Base-by-base conservation (phyloP, 2,329 filamentous ascomycete genomes). In the Ophiostoma quercus region DNA sequence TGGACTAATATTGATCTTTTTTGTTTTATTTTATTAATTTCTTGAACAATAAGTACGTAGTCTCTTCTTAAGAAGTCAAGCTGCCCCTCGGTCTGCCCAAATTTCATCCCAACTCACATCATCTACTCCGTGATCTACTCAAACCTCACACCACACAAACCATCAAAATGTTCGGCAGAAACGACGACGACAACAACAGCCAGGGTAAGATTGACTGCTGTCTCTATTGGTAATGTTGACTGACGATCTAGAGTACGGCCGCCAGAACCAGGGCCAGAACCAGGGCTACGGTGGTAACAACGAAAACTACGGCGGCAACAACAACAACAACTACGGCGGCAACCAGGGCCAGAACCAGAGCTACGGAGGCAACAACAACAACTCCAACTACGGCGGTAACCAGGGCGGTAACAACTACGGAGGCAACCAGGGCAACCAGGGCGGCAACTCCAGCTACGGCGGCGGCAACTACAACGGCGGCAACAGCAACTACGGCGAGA, bases 401-500 rank as follows among this genome's bases (percentile, higher is more conserved):
- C 47, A 65, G 29, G 25, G 41, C 25, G n/a, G 25, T 25, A 32
- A 71, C 54, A 72, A 72, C 39, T 12, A 12, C 25, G 25, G 25
- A 1, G 25, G 25, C 25, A 29, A 29, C 25, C 25, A 29, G 25
- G 25, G 25, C 25, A 16, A 74, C 3, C 69, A 69, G 32, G 73
- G 73, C 37, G 73, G 73, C 7, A 37, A 67, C 16, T 9, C n/a
- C 25, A 63, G 62, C 51, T 37, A 47, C 43, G 51, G 47, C 51
- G n/a, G 54, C 25, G 34, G 34, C 32, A 14, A 25, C 47, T 29
- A 41, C 37, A 62, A 67, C 6, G 19, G 19, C 16, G 12, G 39
- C 12, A 43, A 39, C 25, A 29, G 25, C 16, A 16, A 34, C 29
- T 39, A 66, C 66, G 67, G 43, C n/a, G 41, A 29, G 25, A 29